Conservation (phyloP, 306 rosid genomes). For the Gleditsia sinensis region DNA sequence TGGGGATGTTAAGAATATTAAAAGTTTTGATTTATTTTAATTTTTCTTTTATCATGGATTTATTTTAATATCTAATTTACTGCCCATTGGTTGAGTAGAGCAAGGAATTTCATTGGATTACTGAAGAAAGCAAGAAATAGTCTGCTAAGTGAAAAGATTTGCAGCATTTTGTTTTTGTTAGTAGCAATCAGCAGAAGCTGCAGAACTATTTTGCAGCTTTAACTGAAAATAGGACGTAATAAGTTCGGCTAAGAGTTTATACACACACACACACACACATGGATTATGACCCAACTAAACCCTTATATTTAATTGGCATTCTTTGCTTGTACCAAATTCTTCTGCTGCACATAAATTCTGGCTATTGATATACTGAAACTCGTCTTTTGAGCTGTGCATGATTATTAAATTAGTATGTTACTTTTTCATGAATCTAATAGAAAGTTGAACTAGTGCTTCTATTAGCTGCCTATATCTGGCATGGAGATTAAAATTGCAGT, state of each 20-base stretch:
- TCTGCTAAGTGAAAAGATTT: not conserved
- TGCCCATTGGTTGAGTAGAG: not conserved
- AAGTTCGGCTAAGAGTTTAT: too few relatives aligned
- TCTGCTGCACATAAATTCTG: not conserved
- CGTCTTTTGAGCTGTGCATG: not conserved
- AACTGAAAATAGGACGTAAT: not conserved
- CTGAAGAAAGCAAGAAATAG: not conserved
- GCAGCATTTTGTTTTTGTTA: not conserved
- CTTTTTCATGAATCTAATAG: not conserved
- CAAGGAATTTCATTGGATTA: not conserved
- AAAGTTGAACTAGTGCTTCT: not conserved
- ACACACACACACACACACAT: not conserved
- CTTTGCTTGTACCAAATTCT: not conserved
- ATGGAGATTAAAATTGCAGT: not conserved
- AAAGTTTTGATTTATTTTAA: not conserved
- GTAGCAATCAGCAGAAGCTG: not conserved
- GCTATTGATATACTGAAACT: not conserved
- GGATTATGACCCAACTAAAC: not conserved
- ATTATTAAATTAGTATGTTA: not conserved
- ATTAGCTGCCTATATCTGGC: not conserved
- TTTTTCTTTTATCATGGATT: not conserved
- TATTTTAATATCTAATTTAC: not conserved
- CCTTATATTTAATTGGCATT: not conserved
- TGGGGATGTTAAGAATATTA: not conserved
- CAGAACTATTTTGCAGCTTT: not conserved